Base-by-base conservation (phyloP, 2,329 filamentous ascomycete species). In the Sclerotinia glacialis region DNA sequence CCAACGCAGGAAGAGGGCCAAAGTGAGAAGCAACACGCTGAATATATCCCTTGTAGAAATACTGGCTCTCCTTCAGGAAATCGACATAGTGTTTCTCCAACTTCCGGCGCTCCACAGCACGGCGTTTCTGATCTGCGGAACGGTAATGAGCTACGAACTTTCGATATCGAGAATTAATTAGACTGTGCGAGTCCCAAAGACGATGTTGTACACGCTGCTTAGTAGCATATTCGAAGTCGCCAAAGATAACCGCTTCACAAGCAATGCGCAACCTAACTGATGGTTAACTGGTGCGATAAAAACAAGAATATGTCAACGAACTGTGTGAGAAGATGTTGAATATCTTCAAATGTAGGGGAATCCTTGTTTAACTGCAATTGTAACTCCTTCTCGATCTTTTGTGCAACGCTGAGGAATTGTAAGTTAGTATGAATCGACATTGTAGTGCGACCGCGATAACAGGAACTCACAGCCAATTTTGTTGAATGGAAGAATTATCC, bases 41-140 rank as follows among this genome's bases (percentile, higher is more conserved):
- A 65, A 97, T 89, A 74, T 92, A 95, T 71, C 87, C 88, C 74
- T 90, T 87, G 81, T 98, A 98, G 78, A 96, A 97, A 73, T 87
- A 87, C 78, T 95, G 91, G 71, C 92, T 90, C 56, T 89, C 89
- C 78, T 94, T 96, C 72, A 98, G 86, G 77, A 96, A 98, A 71
- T 87, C 86, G 67, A 89, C 82, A 77, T 96, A 98, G 70, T 89
- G 84, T 78, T 91, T 93, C 76, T 91, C 89, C 61, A 94, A 81
- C 78, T 93, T 95, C 70, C 93, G 87, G 73, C 86, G 87, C 78
- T 86, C 83, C 16, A 89, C 86, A 6, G 81, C 81, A 68, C 85
- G 81, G 65, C 82, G 82, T 67, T 71, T 76, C 56, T 74, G 73
- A 52, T 77, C 74, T 11, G 80, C 78, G 60, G 80, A 78, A 69